Conservation (phyloP, 495 filamentous ascomycete species). For the Trichoderma erinaceum region DNA sequence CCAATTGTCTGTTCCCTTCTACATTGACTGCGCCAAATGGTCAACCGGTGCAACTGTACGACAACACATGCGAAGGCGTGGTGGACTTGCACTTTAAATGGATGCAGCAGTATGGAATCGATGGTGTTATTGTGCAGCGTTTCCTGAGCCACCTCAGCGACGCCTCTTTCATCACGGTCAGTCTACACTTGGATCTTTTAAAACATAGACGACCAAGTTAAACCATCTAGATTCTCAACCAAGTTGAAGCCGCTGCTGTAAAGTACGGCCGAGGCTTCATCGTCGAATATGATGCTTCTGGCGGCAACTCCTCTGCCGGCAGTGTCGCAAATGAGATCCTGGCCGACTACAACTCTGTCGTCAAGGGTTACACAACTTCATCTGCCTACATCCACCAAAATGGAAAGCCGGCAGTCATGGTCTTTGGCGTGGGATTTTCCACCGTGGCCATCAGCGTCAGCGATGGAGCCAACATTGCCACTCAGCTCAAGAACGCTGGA, state of each 20-base stretch:
- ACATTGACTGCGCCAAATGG: slow-evolving; percentile 24
- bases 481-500: slow-evolving; percentile 25
- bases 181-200: neutral
- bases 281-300: slow-evolving; percentile 30
- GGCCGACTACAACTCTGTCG: slow-evolving; percentile 23
- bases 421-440: slow-evolving; percentile 25
- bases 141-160: slow-evolving; percentile 30
- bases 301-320: slow-evolving; percentile 21
- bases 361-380: slow-evolving; percentile 23
- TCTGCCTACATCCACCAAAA: slow-evolving; percentile 29
- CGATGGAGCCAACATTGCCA: slow-evolving; percentile 26
- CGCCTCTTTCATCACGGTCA: slow-evolving; percentile 24
- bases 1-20: slow-evolving; percentile 29
- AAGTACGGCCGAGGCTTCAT: slow-evolving; percentile 30
- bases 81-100: slow-evolving; percentile 30
- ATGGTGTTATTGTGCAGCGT: slow-evolving; percentile 28
- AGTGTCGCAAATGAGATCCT: slow-evolving; percentile 23
- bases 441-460: slow-evolving; percentile 24
- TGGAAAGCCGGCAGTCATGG: slow-evolving; percentile 28
- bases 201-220: neutral
- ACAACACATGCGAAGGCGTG: slow-evolving; percentile 30
- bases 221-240: slow-evolving; percentile 22
- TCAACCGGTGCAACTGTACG: slow-evolving; percentile 25
- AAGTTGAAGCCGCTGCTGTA: slow-evolving; percentile 25
- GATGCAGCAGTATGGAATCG: slow-evolving; percentile 30